These are phyloP conservation scores for Tagetes patula DNA, from an alignment of 129 eudicot species.

Conservation along the genomic window DNA sequence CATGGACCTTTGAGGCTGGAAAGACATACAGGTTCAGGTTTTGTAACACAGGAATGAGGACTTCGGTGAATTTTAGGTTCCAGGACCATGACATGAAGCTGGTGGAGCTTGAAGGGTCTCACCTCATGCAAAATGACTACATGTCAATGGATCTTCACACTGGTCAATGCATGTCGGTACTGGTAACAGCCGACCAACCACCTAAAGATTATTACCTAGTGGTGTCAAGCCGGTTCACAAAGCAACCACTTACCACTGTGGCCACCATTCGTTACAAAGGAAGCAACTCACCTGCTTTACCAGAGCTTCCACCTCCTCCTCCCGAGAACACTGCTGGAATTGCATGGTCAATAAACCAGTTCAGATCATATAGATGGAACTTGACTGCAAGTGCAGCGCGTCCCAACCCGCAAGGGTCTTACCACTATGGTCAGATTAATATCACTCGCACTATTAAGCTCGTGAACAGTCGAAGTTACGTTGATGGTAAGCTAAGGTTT, in stretches of 20 bases:
- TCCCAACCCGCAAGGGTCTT: constrained; percentile 93
- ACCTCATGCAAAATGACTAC: constrained; percentile 66
- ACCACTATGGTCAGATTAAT: constrained; percentile 86
- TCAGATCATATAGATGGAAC: constrained; percentile 86
- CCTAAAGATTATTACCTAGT: constrained; percentile 83
- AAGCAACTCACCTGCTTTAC: constrained; percentile 41
- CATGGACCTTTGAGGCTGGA: constrained; percentile 60
- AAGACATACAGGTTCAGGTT: constrained; percentile 76
- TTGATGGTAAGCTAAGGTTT: constrained; percentile 74
- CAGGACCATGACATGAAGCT: constrained; percentile 80
- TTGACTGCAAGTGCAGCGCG: constrained; percentile 95
- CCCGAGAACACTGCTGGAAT: constrained; percentile 45
- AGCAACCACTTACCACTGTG: constrained; percentile 35
- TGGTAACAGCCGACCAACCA: constrained; percentile 65
- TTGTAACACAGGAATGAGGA: constrained; percentile 71
- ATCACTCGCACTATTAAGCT: constrained; percentile 90
- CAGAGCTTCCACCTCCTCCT: constrained; percentile 50
- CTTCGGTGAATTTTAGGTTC: constrained; percentile 67
- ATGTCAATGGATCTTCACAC: constrained; percentile 75
- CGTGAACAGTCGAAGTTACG: constrained; percentile 35
- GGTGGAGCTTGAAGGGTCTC: constrained; percentile 88
- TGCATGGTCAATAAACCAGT: constrained; percentile 86
- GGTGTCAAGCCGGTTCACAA: constrained; percentile 69
- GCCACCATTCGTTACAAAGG: constrained; percentile 57
- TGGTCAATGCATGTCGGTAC: constrained; percentile 75